Conservation (phyloP, 371 early-diverging fungal species). For the Mucor circinelloides region DNA sequence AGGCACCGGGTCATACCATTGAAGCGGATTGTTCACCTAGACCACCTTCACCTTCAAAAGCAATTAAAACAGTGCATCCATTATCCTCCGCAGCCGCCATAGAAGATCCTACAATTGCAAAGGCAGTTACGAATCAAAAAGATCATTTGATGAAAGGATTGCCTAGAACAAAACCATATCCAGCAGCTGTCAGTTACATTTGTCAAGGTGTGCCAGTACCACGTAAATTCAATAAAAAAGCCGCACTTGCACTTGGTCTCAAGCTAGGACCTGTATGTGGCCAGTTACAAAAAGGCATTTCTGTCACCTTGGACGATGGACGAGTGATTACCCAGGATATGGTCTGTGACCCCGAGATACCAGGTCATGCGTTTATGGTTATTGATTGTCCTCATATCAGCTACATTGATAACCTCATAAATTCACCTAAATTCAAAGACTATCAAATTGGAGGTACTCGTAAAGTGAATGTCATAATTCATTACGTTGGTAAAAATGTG, state of each 20-base stretch:
- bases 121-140: constrained; percentile 5
- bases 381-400: constrained; percentile 79
- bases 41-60: background rate
- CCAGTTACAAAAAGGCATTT: constrained; percentile 67
- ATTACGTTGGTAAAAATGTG: constrained; percentile 71
- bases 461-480: constrained; percentile 59
- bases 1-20: constrained; percentile 37
- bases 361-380: constrained; percentile 70
- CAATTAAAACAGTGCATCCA: constrained; percentile 15
- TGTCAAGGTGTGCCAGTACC: constrained; percentile 75
- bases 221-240: constrained; percentile 82
- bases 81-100: background rate
- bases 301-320: constrained; percentile 73
- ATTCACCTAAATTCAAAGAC: constrained; percentile 48
- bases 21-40: constrained; percentile 44
- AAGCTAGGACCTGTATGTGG: constrained; percentile 75
- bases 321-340: constrained; percentile 72
- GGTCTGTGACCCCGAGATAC: constrained; percentile 50
- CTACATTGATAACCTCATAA: constrained; percentile 65
- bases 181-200: constrained; percentile 69
- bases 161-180: constrained; percentile 48
- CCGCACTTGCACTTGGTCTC: constrained; percentile 79
- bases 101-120: background rate
- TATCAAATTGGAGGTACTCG: constrained; percentile 30
- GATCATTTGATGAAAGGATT: constrained; percentile 30